phyloP scores from a whole-genome alignment of 2,329 filamentous ascomycete genomes.

The Aspergillus luchuensis region DNA sequence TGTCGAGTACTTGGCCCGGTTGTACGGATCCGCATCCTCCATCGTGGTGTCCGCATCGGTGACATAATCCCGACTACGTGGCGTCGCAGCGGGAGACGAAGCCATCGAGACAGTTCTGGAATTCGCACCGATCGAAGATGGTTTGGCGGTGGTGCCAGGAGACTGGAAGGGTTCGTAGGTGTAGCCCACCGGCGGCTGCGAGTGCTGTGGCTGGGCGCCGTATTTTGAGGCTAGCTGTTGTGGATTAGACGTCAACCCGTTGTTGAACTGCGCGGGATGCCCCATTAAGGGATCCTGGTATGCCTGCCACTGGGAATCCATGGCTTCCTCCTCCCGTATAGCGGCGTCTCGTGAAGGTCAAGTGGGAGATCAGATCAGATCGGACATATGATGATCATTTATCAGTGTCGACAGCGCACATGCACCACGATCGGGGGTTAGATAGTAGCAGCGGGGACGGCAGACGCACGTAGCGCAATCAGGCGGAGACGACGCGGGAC shows the following conservation, averaged over 20 bases:
- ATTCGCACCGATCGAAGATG: conserved; percentile 41
- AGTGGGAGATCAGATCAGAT: conserved; percentile 8
- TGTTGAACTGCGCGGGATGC: conserved; percentile 67
- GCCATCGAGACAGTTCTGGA: conserved; percentile 57
- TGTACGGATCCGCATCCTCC: conserved; percentile 87
- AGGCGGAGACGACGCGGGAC: conserved; percentile 22
- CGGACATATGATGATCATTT: conserved; percentile 22
- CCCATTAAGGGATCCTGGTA: conserved; percentile 65
- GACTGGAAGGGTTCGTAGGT: conserved; percentile 69
- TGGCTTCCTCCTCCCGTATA: conserved; percentile 31
- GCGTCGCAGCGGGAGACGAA: conserved; percentile 60
- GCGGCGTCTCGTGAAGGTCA: conserved; percentile 16
- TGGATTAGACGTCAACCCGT: conserved; percentile 52
- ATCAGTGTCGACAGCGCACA: conserved; percentile 30
- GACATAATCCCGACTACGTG: conserved; percentile 64
- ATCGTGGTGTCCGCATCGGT: conserved; percentile 77
- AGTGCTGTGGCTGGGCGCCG: conserved; percentile 46
- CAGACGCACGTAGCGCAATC: conserved; percentile 34
- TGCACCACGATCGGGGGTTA: conserved; percentile 34
- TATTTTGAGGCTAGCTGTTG: conserved; percentile 54
- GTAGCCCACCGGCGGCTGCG: conserved; percentile 60
- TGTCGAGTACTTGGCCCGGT: conserved; percentile 81
- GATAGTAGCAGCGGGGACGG: conserved; percentile 31
- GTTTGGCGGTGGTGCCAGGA: conserved; percentile 36
- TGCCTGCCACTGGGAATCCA: conserved; percentile 67